Evolutionary conservation across 2,329 filamentous ascomycete genomes (phyloP).

Genomic region (Fusarium sp.): DNA sequence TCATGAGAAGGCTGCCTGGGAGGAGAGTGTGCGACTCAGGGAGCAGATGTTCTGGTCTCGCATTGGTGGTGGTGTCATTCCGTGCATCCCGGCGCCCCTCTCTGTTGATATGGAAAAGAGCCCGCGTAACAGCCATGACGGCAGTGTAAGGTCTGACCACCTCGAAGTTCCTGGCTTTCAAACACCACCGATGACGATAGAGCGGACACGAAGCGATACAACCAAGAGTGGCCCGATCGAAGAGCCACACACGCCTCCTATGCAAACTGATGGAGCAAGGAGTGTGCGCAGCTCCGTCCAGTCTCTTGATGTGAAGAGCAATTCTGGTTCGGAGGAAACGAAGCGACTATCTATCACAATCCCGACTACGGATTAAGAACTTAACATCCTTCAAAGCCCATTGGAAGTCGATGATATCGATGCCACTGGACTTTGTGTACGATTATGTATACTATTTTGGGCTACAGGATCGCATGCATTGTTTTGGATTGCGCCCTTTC

Average conservation of each 20-base stretch:
- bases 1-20: conserved; percentile 90
- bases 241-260: conserved; percentile 48
- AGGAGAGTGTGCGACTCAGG: conserved; percentile 88
- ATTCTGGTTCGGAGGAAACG: conserved; percentile 38
- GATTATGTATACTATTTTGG: conserved; percentile 38
- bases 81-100: conserved; percentile 58
- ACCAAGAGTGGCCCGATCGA: conserved; percentile 30
- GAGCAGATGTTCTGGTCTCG: conserved; percentile 98
- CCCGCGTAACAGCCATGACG: conserved; percentile 52
- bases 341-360: conserved; percentile 48
- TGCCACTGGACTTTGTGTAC: conserved; percentile 36
- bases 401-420: background rate
- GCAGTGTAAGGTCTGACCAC: conserved; percentile 26
- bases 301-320: conserved; percentile 45
- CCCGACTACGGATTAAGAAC: conserved; percentile 32
- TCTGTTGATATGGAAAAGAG: conserved; percentile 50
- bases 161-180: conserved; percentile 40
- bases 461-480: conserved; percentile 33
- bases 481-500: conserved; percentile 12
- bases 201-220: conserved; percentile 30
- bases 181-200: conserved; percentile 40
- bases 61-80: conserved; percentile 90
- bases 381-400: conserved; percentile 7
- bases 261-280: conserved; percentile 44
- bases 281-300: conserved; percentile 45